Percentiles rank a stretch among this genome's conserved stretches.
phyloP scores from a whole-genome alignment of 75 land plant species.

The Pinus albicaulis region DNA sequence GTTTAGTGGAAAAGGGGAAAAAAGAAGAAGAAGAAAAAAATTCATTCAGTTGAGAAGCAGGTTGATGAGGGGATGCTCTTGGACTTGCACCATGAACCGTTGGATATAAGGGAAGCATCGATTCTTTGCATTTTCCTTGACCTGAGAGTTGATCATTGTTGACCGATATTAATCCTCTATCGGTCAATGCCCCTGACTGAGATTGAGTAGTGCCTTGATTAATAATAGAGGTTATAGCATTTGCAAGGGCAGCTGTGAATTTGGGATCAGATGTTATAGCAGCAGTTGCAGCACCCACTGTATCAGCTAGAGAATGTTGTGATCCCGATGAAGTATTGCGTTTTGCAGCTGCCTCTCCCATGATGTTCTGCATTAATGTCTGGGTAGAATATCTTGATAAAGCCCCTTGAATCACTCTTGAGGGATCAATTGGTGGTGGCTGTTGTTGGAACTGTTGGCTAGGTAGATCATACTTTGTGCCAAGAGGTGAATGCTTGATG shows the following conservation, averaged over 20 bases:
- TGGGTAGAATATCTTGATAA: neutral
- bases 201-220: neutral
- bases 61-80: no score
- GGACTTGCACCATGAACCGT: no score
- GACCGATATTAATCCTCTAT: no score
- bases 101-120: no score
- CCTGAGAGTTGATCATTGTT: no score
- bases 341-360: neutral
- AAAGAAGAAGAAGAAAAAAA: no score
- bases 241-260: constrained; percentile 28
- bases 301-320: neutral
- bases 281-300: constrained; percentile 18
- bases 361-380: neutral
- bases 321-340: neutral
- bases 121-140: no score
- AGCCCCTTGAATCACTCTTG: neutral
- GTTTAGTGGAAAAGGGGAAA: no score
- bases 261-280: constrained; percentile 27
- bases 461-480: neutral
- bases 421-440: neutral
- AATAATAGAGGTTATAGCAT: constrained; percentile 24
- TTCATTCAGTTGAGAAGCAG: no score
- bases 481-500: neutral
- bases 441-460: constrained; percentile 10
- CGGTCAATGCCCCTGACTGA: no score